phyloP scores from a whole-genome alignment of 192 early-diverging fungal genomes.

The Geranomyces michiganensis region DNA sequence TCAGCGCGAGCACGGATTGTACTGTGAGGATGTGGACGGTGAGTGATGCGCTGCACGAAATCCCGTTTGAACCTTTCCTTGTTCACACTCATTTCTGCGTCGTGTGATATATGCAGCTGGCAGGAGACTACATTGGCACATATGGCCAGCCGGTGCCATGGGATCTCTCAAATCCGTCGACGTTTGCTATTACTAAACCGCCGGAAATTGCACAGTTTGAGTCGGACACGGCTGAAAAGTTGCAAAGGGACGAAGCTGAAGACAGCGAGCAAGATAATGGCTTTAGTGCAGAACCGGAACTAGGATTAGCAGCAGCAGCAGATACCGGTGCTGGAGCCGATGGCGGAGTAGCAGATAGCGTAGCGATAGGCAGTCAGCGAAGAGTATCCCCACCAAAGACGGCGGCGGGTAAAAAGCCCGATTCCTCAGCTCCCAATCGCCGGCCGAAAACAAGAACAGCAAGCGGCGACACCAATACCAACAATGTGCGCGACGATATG shows the following conservation, averaged over 20 bases:
- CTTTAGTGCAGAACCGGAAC: background rate
- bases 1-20: conserved; percentile 50
- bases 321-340: background rate
- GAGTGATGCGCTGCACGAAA: background rate
- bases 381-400: background rate
- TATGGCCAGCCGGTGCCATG: conserved; percentile 53
- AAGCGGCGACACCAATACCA: background rate
- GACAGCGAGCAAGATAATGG: background rate
- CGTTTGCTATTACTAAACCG: conserved; percentile 39
- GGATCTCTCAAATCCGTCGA: conserved; percentile 45
- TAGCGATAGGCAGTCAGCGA: conserved; percentile 1
- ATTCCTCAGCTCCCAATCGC: background rate
- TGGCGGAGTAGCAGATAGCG: background rate
- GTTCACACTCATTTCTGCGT: background rate
- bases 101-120: conserved; percentile 16
- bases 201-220: conserved; percentile 32
- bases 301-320: background rate
- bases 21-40: conserved; percentile 56
- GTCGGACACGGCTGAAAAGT: conserved; percentile 12
- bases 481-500: conserved; percentile 2
- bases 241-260: background rate
- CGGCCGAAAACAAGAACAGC: background rate
- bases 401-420: background rate
- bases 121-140: conserved; percentile 55
- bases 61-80: background rate